Evolutionary conservation across 2,329 filamentous ascomycete genomes (phyloP).

Genomic region (Colletotrichum chlorophyti): DNA sequence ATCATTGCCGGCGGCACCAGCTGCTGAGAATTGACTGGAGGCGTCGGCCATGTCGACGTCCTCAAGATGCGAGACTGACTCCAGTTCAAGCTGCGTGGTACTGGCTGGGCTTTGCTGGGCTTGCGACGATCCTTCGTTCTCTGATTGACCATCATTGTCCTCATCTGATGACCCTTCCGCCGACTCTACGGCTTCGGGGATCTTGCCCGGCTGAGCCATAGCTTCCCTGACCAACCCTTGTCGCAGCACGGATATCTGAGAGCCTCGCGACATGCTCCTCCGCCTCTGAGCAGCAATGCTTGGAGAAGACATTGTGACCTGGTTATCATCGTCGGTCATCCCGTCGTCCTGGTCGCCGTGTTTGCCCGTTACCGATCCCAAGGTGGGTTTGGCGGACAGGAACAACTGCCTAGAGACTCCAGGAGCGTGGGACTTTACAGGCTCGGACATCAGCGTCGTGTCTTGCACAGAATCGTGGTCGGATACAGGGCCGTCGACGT

Average conservation of each 20-base stretch:
- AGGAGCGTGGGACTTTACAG: constrained; percentile 11
- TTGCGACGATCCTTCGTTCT: neutral
- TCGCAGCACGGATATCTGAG: constrained; percentile 19
- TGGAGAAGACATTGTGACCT: neutral
- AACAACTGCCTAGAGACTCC: constrained; percentile 16
- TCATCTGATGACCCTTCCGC: neutral
- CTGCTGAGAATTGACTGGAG: neutral
- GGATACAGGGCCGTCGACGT: neutral
- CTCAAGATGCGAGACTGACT: neutral
- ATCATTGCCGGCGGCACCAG: neutral
- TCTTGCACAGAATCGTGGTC: constrained; percentile 1
- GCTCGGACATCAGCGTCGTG: neutral
- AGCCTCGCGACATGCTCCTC: constrained; percentile 26
- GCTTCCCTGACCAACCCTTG: constrained; percentile 5
- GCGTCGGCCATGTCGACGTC: constrained; percentile 1
- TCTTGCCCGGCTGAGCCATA: neutral
- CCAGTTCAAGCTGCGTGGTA: neutral
- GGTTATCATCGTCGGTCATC: neutral
- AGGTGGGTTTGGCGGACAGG: neutral
- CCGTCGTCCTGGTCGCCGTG: neutral
- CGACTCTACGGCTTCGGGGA: constrained; percentile 9
- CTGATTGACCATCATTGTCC: neutral
- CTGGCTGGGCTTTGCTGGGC: neutral
- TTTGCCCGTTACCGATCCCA: neutral
- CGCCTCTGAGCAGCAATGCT: constrained; percentile 19